These are phyloP conservation scores for Fusarium citri DNA, from an alignment of 2,329 filamentous ascomycete species.

Conservation along the genomic window DNA sequence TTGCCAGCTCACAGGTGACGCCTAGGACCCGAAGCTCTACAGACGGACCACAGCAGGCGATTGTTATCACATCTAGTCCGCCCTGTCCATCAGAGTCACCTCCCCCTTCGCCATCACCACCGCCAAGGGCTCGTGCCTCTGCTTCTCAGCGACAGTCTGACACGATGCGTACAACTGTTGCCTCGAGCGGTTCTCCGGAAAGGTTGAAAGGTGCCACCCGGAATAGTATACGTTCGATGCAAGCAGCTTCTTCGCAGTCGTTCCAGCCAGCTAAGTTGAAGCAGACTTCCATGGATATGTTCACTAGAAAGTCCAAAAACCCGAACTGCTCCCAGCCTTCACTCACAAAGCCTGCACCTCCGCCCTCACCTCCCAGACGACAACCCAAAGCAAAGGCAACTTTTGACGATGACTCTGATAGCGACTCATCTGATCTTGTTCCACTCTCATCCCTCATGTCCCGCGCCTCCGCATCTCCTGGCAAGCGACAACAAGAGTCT, in stretches of 20 bases:
- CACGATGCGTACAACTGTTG: conserved; percentile 44
- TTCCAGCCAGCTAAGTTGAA: conserved; percentile 42
- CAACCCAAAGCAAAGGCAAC: neutral
- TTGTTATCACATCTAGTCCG: conserved; percentile 61
- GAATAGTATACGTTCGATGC: conserved; percentile 1
- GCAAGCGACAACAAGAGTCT: conserved; percentile 17
- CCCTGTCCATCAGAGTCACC: conserved; percentile 46
- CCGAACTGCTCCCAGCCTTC: conserved; percentile 11
- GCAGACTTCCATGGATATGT: conserved; percentile 52
- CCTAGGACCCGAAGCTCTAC: conserved; percentile 51
- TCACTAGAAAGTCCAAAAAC: conserved; percentile 33
- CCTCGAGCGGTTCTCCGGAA: conserved; percentile 36
- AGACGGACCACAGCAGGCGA: conserved; percentile 51
- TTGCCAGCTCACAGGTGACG: conserved; percentile 57
- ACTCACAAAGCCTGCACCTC: neutral
- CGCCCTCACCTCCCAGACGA: neutral
- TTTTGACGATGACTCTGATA: conserved; percentile 16
- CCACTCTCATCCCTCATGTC: conserved; percentile 31
- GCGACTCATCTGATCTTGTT: conserved; percentile 33
- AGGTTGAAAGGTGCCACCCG: conserved; percentile 24
- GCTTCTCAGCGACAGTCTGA: conserved; percentile 36
- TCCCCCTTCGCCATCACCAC: conserved; percentile 44
- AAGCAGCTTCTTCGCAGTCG: neutral
- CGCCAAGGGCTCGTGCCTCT: conserved; percentile 23
- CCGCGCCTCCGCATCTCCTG: conserved; percentile 11